phyloP scores from a whole-genome alignment of 192 early-diverging fungal species.

The Glomus cerebriforme region DNA sequence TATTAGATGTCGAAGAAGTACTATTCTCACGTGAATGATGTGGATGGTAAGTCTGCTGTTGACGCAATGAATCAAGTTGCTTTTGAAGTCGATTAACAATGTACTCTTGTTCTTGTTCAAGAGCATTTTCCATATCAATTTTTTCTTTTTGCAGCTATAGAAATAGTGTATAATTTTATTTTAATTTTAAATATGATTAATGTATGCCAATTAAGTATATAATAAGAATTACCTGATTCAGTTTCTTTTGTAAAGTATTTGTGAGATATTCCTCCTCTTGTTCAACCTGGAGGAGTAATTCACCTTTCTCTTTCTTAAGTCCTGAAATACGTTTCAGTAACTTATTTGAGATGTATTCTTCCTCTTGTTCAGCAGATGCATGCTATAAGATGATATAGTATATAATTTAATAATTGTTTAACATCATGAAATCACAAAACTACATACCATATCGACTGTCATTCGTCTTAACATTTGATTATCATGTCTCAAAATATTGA shows the following conservation, averaged over 20 bases:
- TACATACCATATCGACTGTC: conserved; percentile 57
- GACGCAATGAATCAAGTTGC: conserved; percentile 63
- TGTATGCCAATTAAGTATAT: background rate
- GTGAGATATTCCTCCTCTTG: conserved; percentile 82
- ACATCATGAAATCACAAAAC: background rate
- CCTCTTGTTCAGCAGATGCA: conserved; percentile 62
- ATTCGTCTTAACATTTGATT: conserved; percentile 59
- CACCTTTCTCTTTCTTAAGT: conserved; percentile 80
- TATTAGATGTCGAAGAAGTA: background rate
- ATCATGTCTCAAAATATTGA: conserved; percentile 62
- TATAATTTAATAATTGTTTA: background rate
- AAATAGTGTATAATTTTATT: conserved; percentile 1
- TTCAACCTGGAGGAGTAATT: conserved; percentile 73
- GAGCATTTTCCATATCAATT: conserved; percentile 83
- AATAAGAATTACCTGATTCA: conserved; percentile 50
- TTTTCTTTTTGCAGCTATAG: conserved; percentile 82
- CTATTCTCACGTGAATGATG: conserved; percentile 23
- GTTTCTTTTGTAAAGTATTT: conserved; percentile 76
- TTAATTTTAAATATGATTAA: background rate
- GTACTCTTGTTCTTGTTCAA: conserved; percentile 92
- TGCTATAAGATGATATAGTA: conserved; percentile 40
- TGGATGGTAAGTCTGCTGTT: conserved; percentile 39
- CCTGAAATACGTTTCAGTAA: conserved; percentile 71
- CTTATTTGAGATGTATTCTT: conserved; percentile 79
- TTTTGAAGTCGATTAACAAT: conserved; percentile 89